These are phyloP conservation scores for Auriscalpium orientale DNA, from an alignment of 768 basidiomycete genomes.

Conservation along the genomic window DNA sequence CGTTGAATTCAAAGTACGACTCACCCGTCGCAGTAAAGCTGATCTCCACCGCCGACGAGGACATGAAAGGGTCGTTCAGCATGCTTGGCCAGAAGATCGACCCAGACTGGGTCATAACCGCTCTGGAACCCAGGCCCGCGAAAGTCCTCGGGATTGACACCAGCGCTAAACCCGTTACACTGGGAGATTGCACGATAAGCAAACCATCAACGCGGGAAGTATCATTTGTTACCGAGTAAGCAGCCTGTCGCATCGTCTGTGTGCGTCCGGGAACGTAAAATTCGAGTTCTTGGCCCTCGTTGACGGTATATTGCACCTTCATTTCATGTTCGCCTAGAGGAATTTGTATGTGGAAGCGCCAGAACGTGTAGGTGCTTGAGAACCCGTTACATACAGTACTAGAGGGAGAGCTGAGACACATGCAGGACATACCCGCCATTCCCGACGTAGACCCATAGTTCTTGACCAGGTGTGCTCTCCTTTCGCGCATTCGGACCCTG, in stretches of 20 bases:
- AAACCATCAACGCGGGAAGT: not conserved
- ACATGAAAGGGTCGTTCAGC: conserved; percentile 75
- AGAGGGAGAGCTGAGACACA: not conserved
- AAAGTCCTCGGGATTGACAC: conserved; percentile 86
- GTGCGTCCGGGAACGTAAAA: conserved; percentile 78
- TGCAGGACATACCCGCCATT: conserved; percentile 34
- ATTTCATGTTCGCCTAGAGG: conserved; percentile 69
- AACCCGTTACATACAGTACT: not conserved
- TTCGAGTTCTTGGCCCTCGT: conserved; percentile 64
- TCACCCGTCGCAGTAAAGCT: conserved; percentile 79
- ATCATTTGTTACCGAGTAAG: conserved; percentile 58
- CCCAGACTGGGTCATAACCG: conserved; percentile 90
- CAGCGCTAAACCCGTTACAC: conserved; percentile 87
- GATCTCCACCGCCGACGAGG: conserved; percentile 92
- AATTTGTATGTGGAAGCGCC: conserved; percentile 84
- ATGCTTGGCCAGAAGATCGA: conserved; percentile 83
- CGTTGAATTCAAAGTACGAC: conserved; percentile 15
- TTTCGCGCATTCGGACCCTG: conserved; percentile 26
- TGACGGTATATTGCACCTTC: conserved; percentile 73
- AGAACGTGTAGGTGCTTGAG: conserved; percentile 81
- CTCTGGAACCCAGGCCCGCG: conserved; percentile 69
- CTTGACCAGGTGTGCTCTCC: conserved; percentile 49
- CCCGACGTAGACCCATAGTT: conserved; percentile 64
- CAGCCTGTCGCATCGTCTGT: conserved; percentile 88
- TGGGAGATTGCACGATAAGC: conserved; percentile 20